phyloP scores from a whole-genome alignment of 148 eudicot species.

The Hydrangea macrophylla region DNA sequence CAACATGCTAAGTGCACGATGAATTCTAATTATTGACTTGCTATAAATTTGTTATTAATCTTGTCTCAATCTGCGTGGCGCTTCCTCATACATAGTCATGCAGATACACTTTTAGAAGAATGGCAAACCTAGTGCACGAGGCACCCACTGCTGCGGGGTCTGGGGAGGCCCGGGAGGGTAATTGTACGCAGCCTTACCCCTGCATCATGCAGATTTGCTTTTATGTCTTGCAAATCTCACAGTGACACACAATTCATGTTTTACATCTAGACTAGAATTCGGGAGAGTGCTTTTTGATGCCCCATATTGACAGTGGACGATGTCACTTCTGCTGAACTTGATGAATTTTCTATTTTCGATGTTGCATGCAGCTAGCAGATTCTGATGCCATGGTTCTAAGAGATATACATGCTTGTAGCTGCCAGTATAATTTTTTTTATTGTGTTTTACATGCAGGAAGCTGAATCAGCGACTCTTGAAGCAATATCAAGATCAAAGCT shows the following conservation, averaged over 20 bases:
- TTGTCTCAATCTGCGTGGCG: no score
- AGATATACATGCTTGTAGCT: neutral
- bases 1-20: no score
- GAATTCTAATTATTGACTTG: no score
- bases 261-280: neutral
- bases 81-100: no score
- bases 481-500: conserved; percentile 95
- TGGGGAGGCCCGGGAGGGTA: no score
- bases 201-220: no score
- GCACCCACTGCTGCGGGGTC: no score
- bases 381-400: neutral
- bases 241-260: neutral
- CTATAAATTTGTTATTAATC: no score
- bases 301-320: neutral
- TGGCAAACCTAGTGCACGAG: no score
- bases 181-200: no score
- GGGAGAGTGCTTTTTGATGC: neutral
- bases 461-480: conserved; percentile 91
- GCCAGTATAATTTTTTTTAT: neutral
- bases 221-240: no score
- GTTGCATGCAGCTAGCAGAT: neutral
- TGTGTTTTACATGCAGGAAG: conserved; percentile 65
- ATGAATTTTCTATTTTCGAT: neutral
- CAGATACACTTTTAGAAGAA: no score
- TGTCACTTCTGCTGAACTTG: neutral